phyloP scores from a whole-genome alignment of 2,329 filamentous ascomycete genomes.

The Sporothrix brunneoviolacea region DNA sequence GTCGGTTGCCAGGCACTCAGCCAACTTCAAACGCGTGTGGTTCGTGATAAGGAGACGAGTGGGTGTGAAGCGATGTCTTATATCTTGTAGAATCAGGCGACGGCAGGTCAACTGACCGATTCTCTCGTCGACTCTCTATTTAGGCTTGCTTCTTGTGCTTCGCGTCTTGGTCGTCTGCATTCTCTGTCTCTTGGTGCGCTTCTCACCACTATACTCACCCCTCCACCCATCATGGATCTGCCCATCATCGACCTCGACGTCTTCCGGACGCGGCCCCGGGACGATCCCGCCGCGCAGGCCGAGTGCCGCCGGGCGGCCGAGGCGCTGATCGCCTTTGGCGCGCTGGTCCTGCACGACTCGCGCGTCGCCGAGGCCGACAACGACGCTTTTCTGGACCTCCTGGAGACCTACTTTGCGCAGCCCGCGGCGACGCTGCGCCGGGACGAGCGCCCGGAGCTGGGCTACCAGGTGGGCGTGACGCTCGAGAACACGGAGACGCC shows the following conservation, averaged over 20 bases:
- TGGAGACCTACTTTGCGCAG: conserved; percentile 61
- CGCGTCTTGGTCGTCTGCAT: not conserved
- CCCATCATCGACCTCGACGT: conserved; percentile 52
- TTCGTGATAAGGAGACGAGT: conserved; percentile 5
- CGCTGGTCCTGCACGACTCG: conserved; percentile 53
- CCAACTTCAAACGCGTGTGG: conserved; percentile 13
- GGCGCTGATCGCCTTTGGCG: conserved; percentile 54
- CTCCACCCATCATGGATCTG: conserved; percentile 42
- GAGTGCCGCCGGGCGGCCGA: conserved; percentile 49
- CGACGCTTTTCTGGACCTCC: conserved; percentile 50
- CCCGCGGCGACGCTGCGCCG: conserved; percentile 35
- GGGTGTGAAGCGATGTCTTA: too few species aligned
- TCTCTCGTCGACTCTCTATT: too few species aligned
- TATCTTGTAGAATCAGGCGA: too few species aligned
- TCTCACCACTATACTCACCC: not conserved
- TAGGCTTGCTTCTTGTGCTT: too few species aligned
- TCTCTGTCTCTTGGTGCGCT: not conserved
- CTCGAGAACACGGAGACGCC: conserved; percentile 58
- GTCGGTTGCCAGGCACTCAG: conserved; percentile 20
- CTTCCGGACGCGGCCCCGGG: conserved; percentile 26
- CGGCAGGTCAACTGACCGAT: too few species aligned
- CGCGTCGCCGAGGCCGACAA: conserved; percentile 52
- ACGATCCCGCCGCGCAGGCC: conserved; percentile 37
- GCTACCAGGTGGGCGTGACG: conserved; percentile 56
- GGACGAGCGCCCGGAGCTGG: conserved; percentile 52